A percentile compares a stretch with the other conserved stretches of the same genome.
Conservation (phyloP, 2,329 filamentous ascomycete species). For the Didymella sp. region DNA sequence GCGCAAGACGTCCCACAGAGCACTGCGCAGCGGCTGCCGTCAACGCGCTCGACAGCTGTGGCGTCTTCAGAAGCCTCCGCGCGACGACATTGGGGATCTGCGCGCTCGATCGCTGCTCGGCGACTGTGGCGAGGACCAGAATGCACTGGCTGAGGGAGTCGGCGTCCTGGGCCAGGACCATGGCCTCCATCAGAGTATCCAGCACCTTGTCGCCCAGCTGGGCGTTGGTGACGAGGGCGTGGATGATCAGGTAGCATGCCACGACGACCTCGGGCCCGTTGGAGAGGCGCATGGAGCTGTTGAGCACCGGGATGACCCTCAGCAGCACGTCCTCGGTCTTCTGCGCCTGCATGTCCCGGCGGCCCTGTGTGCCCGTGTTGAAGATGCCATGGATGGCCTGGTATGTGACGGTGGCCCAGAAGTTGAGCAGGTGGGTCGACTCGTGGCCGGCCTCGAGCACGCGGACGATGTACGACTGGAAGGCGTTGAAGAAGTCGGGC, state of each 20-base stretch:
- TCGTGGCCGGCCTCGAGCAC: conserved; percentile 75
- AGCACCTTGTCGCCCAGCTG: conserved; percentile 79
- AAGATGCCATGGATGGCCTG: conserved; percentile 86
- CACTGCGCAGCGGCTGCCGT: conserved; percentile 69
- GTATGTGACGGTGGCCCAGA: conserved; percentile 89
- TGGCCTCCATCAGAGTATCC: conserved; percentile 88
- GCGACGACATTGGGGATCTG: conserved; percentile 73
- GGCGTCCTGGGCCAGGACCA: conserved; percentile 76
- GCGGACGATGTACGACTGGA: conserved; percentile 81
- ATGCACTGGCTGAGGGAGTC: conserved; percentile 77
- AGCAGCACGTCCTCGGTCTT: conserved; percentile 81
- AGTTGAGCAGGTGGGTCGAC: conserved; percentile 79
- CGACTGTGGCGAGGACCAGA: conserved; percentile 80
- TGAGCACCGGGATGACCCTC: conserved; percentile 71
- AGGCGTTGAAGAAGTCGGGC: conserved; percentile 72
- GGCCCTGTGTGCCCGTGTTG: conserved; percentile 77
- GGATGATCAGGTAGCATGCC: conserved; percentile 89
- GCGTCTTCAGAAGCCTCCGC: conserved; percentile 70
- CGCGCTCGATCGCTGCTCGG: conserved; percentile 76
- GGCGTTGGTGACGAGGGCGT: conserved; percentile 84
- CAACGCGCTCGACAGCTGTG: conserved; percentile 66
- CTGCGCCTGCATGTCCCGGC: conserved; percentile 76
- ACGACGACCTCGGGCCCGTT: conserved; percentile 80
- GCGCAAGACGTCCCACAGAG: conserved; percentile 73
- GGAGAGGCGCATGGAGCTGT: conserved; percentile 77